phyloP scores from a whole-genome alignment of 2,329 filamentous ascomycete species.

The Aspergillus novoparasiticus region DNA sequence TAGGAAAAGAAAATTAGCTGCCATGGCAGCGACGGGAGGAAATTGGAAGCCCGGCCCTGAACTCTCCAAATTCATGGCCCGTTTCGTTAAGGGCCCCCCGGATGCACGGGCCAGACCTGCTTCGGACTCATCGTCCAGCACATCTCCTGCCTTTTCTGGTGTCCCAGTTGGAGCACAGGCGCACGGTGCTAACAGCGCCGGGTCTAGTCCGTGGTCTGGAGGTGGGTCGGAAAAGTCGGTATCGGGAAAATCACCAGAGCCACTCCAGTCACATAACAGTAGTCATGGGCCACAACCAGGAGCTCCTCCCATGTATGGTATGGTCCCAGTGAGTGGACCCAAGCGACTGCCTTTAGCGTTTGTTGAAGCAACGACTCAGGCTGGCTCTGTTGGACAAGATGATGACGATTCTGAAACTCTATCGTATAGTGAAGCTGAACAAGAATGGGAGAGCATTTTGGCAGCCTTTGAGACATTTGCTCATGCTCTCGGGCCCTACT shows the following conservation, averaged over 20 bases:
- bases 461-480: slow-evolving; percentile 49
- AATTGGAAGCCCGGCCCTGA: slow-evolving; percentile 58
- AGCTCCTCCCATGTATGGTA: slow-evolving; percentile 51
- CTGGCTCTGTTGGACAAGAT: slow-evolving; percentile 22
- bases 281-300: slow-evolving; percentile 12
- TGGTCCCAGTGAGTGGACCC: slow-evolving; percentile 47
- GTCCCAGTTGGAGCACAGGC: slow-evolving; percentile 11
- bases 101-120: slow-evolving; percentile 16
- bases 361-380: slow-evolving; percentile 48
- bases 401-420: slow-evolving; percentile 63
- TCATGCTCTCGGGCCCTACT: slow-evolving; percentile 70
- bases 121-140: background rate
- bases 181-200: slow-evolving; percentile 1
- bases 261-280: slow-evolving; percentile 15
- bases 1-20: slow-evolving; percentile 73
- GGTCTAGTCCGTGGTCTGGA: slow-evolving; percentile 16
- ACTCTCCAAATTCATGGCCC: slow-evolving; percentile 45
- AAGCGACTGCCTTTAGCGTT: slow-evolving; percentile 55
- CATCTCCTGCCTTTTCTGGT: slow-evolving; percentile 13
- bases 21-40: slow-evolving; percentile 61
- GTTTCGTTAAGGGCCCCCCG: slow-evolving; percentile 25
- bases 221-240: slow-evolving; percentile 10
- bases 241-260: slow-evolving; percentile 9
- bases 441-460: slow-evolving; percentile 69
- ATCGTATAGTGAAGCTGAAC: slow-evolving; percentile 68